These are phyloP conservation scores for Curvularia hawaiiensis DNA, from an alignment of 2,329 filamentous ascomycete species.

Conservation along the genomic window DNA sequence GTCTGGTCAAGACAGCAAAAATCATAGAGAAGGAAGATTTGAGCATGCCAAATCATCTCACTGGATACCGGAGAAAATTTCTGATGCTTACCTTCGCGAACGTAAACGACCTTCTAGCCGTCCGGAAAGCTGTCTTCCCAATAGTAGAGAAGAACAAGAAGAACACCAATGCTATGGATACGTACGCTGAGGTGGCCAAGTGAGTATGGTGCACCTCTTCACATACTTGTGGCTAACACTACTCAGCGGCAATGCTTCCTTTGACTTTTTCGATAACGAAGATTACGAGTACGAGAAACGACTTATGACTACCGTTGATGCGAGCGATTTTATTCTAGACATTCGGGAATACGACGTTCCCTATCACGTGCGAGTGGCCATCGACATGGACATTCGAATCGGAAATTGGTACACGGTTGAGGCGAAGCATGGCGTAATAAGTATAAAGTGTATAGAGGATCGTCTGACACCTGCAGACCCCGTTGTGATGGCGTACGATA, in stretches of 20 bases:
- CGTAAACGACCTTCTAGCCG: constrained; percentile 82
- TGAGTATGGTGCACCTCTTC: constrained; percentile 52
- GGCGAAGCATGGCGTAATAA: constrained; percentile 86
- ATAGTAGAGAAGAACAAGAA: constrained; percentile 97
- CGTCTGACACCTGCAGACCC: constrained; percentile 90
- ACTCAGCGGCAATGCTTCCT: constrained; percentile 73
- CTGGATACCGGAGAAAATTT: constrained; percentile 89
- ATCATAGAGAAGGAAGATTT: constrained; percentile 91
- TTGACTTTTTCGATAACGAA: constrained; percentile 89
- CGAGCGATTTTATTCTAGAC: constrained; percentile 97
- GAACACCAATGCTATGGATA: constrained; percentile 95
- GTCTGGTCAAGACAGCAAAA: constrained; percentile 77
- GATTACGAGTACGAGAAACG: constrained; percentile 83
- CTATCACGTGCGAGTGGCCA: constrained; percentile 98
- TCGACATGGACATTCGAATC: constrained; percentile 94
- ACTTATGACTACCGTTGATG: constrained; percentile 79
- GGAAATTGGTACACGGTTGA: constrained; percentile 98
- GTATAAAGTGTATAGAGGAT: constrained; percentile 83
- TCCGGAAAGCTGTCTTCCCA: constrained; percentile 81
- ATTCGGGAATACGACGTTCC: constrained; percentile 99
- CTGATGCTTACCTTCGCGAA: constrained; percentile 87
- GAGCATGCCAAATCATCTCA: constrained; percentile 90
- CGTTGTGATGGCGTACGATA: constrained; percentile 99
- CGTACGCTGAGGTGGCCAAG: constrained; percentile 95
- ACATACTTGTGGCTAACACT: constrained; percentile 21